Conservation (phyloP, 805 yeast genomes). For the Monosporozyma aerobia region DNA sequence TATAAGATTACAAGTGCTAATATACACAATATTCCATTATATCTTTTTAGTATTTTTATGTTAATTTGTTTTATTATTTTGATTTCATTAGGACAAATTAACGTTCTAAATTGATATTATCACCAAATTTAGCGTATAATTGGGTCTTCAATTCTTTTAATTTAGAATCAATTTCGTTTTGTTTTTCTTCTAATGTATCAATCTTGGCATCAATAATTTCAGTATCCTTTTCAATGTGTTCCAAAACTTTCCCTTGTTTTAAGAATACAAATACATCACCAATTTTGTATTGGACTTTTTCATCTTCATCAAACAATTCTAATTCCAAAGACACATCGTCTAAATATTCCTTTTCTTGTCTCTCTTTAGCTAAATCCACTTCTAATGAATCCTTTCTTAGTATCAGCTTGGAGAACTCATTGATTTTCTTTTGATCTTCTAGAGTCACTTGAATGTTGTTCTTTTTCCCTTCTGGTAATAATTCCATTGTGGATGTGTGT, state of each 20-base stretch:
- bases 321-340: conserved; percentile 81
- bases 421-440: conserved; percentile 82
- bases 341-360: conserved; percentile 73
- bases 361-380: conserved; percentile 38
- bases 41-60: too few relatives aligned
- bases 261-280: conserved; percentile 73
- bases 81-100: conserved; percentile 11
- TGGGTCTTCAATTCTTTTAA: conserved; percentile 55
- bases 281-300: conserved; percentile 60
- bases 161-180: conserved; percentile 44
- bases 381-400: conserved; percentile 54
- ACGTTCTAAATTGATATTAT: conserved; percentile 75
- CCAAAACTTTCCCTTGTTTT: conserved; percentile 56
- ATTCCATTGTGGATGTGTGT: conserved; percentile 13
- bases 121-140: conserved; percentile 85
- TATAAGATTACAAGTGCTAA: background rate
- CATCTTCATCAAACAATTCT: conserved; percentile 76
- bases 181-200: conserved; percentile 35
- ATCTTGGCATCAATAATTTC: conserved; percentile 45
- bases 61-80: background rate
- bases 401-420: conserved; percentile 77
- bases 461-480: conserved; percentile 35
- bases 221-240: conserved; percentile 54
- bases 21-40: background rate
- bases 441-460: conserved; percentile 33